Evolutionary conservation across 306 rosid species (phyloP).

Genomic region (Malus sylvestris): DNA sequence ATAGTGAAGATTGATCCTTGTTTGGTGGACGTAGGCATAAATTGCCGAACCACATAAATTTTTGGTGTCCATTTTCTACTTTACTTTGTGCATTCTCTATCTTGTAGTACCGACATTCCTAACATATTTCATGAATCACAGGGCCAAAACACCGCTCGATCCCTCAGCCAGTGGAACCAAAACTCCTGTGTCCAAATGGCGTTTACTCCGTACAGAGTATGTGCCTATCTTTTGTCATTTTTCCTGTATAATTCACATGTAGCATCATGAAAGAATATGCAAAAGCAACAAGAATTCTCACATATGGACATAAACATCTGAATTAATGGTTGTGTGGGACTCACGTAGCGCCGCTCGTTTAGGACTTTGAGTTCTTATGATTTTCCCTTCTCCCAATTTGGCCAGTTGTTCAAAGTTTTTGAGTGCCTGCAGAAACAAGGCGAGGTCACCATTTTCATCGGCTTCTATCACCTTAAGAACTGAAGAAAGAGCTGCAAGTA

Average conservation of each 20-base stretch:
- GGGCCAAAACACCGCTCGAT: constrained; percentile 48
- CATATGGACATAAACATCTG: neutral
- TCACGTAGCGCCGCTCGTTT: neutral
- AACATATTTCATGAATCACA: constrained; percentile 15
- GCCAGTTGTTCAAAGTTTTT: constrained; percentile 38
- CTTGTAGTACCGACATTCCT: too few species aligned
- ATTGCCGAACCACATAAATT: too few species aligned
- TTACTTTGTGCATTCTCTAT: too few species aligned
- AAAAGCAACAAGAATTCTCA: neutral
- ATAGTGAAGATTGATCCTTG: too few species aligned
- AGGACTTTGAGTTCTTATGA: constrained; percentile 1
- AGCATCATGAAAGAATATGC: neutral
- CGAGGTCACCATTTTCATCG: constrained; percentile 61
- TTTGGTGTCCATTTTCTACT: too few species aligned
- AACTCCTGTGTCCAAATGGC: constrained; percentile 52
- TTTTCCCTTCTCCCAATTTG: constrained; percentile 12
- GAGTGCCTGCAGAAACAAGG: constrained; percentile 68
- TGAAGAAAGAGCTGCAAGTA: constrained; percentile 83
- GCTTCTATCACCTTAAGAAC: constrained; percentile 82
- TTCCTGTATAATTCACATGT: neutral
- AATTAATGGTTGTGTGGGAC: neutral
- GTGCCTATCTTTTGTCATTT: neutral
- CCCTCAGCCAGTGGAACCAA: constrained; percentile 31
- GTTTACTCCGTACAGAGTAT: constrained; percentile 57
- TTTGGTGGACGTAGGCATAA: too few species aligned